Percentiles rank a stretch among this genome's conserved stretches.
Conservation (phyloP, 805 yeast genomes). For the Candida odintsovae region DNA sequence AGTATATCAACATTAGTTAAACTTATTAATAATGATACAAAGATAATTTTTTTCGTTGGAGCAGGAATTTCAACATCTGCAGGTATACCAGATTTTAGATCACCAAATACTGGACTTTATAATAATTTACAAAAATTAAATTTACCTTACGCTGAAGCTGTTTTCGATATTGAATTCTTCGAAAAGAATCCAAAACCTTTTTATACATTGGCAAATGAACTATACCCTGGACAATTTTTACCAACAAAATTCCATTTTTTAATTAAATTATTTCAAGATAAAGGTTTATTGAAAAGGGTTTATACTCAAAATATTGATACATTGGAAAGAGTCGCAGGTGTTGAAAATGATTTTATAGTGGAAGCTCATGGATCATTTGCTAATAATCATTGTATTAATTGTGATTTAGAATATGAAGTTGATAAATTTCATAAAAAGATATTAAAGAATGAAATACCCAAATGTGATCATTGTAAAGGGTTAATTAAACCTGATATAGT, state of each 20-base stretch:
- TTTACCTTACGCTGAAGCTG: conserved; percentile 92
- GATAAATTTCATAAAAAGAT: conserved; percentile 39
- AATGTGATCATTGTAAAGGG: conserved; percentile 63
- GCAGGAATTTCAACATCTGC: conserved; percentile 94
- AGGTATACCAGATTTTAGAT: conserved; percentile 93
- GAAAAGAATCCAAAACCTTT: conserved; percentile 75
- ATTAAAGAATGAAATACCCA: conserved; percentile 28
- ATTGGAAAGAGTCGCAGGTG: conserved; percentile 79
- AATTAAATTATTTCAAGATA: conserved; percentile 60
- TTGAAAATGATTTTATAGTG: conserved; percentile 54
- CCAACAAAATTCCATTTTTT: conserved; percentile 83
- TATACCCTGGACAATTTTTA: conserved; percentile 80
- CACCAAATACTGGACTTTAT: conserved; percentile 86
- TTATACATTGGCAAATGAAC: conserved; percentile 74
- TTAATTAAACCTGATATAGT: conserved; percentile 90
- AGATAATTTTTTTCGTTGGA: conserved; percentile 70
- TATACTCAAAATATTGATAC: conserved; percentile 95
- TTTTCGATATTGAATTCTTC: conserved; percentile 84
- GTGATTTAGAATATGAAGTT: conserved; percentile 48
- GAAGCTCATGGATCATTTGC: conserved; percentile 98
- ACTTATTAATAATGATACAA: conserved; percentile 14
- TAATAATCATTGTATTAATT: conserved; percentile 73
- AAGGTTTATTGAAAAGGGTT: conserved; percentile 56
- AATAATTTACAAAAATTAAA: conserved; percentile 68
- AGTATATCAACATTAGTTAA: conserved; percentile 2